Conservation (phyloP, 2,329 filamentous ascomycete genomes). For the Aureobasidium zeae region DNA sequence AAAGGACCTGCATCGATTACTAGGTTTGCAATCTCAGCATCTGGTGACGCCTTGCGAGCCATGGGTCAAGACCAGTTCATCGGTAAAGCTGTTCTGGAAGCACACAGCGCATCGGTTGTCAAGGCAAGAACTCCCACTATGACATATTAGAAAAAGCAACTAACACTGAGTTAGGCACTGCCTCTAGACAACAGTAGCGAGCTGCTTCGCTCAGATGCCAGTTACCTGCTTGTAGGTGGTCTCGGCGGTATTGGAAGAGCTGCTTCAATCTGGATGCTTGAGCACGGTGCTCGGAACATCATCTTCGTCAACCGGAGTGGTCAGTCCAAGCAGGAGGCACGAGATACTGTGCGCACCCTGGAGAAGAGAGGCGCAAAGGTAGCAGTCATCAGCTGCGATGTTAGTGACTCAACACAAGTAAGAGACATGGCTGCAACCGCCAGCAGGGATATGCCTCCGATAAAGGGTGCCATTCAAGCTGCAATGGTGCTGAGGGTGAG, state of each 20-base stretch:
- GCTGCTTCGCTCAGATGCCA: not conserved
- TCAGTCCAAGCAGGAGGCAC: not conserved
- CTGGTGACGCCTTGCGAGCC: too few species aligned
- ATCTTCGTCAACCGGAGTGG: slow-evolving; percentile 18
- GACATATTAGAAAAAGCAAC: too few species aligned
- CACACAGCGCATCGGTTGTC: too few species aligned
- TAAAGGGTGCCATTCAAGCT: slow-evolving; percentile 21
- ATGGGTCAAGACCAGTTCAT: too few species aligned
- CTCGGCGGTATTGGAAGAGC: slow-evolving; percentile 21
- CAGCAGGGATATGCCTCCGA: slow-evolving; percentile 2
- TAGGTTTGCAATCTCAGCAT: too few species aligned
- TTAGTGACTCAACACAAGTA: not conserved
- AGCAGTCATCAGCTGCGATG: not conserved
- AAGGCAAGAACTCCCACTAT: too few species aligned
- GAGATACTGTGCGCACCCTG: not conserved
- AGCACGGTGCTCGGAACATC: slow-evolving; percentile 19
- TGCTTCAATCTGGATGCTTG: slow-evolving; percentile 17
- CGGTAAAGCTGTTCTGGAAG: too few species aligned
- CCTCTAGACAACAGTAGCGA: too few species aligned
- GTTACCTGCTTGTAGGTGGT: slow-evolving; percentile 21
- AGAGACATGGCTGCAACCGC: not conserved
- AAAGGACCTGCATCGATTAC: too few species aligned
- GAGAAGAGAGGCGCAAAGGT: not conserved
- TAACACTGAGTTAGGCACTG: too few species aligned
- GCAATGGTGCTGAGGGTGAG: slow-evolving; percentile 25